phyloP scores from a whole-genome alignment of 2,329 filamentous ascomycete species.

The Paecilomyces sp. region DNA sequence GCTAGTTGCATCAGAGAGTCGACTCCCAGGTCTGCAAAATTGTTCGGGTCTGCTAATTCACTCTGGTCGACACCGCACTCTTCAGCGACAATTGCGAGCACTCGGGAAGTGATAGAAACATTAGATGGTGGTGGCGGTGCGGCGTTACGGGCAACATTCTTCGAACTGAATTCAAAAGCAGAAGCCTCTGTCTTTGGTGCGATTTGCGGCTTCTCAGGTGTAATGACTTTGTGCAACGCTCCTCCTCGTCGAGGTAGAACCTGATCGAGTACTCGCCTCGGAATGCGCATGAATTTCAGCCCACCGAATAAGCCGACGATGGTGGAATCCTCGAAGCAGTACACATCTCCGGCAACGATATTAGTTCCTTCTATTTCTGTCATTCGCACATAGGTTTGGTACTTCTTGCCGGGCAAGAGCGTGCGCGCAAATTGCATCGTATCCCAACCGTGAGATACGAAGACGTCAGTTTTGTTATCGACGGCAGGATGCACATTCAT shows the following conservation, averaged over 20 bases:
- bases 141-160: not conserved
- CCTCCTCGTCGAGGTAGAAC: not conserved
- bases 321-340: slow-evolving; percentile 18
- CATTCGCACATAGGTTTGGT: slow-evolving; percentile 11
- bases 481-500: slow-evolving; percentile 26
- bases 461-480: slow-evolving; percentile 20
- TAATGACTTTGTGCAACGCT: not conserved
- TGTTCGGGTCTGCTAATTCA: slow-evolving; percentile 4
- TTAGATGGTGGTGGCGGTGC: too few species aligned
- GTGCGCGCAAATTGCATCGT: slow-evolving; percentile 17
- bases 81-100: slow-evolving; percentile 5
- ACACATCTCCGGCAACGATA: slow-evolving; percentile 20
- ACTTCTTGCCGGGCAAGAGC: slow-evolving; percentile 12
- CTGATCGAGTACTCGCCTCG: slow-evolving; percentile 8
- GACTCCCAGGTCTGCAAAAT: slow-evolving; percentile 33
- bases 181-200: not conserved
- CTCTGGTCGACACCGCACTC: slow-evolving; percentile 4
- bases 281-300: slow-evolving; percentile 12
- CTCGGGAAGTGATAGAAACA: not conserved
- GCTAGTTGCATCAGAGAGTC: slow-evolving; percentile 57
- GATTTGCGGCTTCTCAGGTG: not conserved
- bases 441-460: slow-evolving; percentile 29
- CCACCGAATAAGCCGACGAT: slow-evolving; percentile 24
- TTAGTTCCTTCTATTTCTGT: not conserved
- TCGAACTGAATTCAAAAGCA: not conserved